Evolutionary conservation across 2,329 filamentous ascomycete species (phyloP), one percentile per base, ranked within the genome.

Genomic region (Piedraia hortae): DNA sequence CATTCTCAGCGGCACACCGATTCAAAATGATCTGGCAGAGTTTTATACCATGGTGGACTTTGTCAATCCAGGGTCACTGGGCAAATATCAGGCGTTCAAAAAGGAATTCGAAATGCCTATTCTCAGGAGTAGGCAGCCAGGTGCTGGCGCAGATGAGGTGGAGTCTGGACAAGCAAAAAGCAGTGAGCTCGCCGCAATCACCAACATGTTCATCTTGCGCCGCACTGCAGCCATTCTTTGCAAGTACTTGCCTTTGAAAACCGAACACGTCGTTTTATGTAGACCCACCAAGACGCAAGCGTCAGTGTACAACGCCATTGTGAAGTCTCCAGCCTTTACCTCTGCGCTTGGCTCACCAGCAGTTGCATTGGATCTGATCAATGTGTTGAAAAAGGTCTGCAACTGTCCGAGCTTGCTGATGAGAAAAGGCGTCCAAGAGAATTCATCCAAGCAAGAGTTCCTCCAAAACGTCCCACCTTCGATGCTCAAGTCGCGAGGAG

Each of bases 361-460:
- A 21, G 54, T 56, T 20, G 59, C 63, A 2, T 48, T 75, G 2
- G 62, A 70, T 33, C 56, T 74, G 8, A 73, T 74, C 35, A 73
- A 62, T 9, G 53, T 73, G 10, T 46, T 75, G 10, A 74, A 74
- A 45, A 74, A 74, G 39, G 52, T 72, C 10, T 74, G 69, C 49
- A 74, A 74, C 38, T 67, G 64, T 30, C 68, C 68, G 1, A 44
- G 73, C 6, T 47, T 75, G 18, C 44, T 51, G 2, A 57, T 56
- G 26, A 48, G 10, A 13, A 43, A 43, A 13, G 48, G 50, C 18
- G 48, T 51, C 13, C 41, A 42, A 3, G 49, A 58, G 16, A 48
- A 55, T 12, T 27, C 30, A 5, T 34, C 31, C 10, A 34, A 34
- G 19, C 24, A 30, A 10, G 32, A 38, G 16, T 22, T 42, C 6